Percentiles rank a stretch among this genome's conserved stretches.
Evolutionary conservation across 495 filamentous ascomycete species (phyloP).

Genomic region (Bacidia rubella): DNA sequence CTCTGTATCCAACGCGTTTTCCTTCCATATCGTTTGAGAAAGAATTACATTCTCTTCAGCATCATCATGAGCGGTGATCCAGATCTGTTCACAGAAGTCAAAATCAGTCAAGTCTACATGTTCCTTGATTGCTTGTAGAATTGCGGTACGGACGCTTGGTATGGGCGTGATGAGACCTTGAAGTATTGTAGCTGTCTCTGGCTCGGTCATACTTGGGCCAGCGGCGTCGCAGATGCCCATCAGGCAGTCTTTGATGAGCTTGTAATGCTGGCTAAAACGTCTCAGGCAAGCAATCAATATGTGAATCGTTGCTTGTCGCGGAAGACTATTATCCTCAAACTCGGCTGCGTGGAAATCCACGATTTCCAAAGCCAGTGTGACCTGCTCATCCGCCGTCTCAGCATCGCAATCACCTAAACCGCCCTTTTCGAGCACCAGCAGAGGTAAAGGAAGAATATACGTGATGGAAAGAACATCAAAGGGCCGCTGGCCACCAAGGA

Average conservation of each 20-base stretch:
- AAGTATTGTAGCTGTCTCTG: conserved; percentile 59
- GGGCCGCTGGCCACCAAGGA: conserved; percentile 79
- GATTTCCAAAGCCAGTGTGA: conserved; percentile 83
- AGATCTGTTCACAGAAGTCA: conserved; percentile 77
- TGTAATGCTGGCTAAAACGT: conserved; percentile 82
- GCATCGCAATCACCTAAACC: conserved; percentile 52
- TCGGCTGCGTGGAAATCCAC: conserved; percentile 72
- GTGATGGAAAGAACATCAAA: conserved; percentile 75
- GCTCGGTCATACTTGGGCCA: conserved; percentile 53
- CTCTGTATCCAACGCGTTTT: conserved; percentile 67
- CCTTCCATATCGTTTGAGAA: conserved; percentile 83
- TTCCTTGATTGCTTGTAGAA: conserved; percentile 78
- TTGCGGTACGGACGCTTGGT: conserved; percentile 64
- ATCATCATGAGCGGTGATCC: conserved; percentile 85
- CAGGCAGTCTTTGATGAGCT: conserved; percentile 82
- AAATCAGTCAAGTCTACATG: conserved; percentile 83
- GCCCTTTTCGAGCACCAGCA: conserved; percentile 59
- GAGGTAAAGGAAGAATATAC: conserved; percentile 73
- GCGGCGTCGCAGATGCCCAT: conserved; percentile 69
- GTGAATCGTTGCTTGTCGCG: conserved; percentile 56
- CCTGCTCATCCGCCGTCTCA: conserved; percentile 72
- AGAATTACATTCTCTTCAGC: conserved; percentile 76
- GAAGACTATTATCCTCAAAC: conserved; percentile 56
- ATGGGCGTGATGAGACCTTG: conserved; percentile 66
- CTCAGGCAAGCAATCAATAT: conserved; percentile 72